phyloP scores from a whole-genome alignment of 2,329 filamentous ascomycete genomes.

The Xylaria multiplex region DNA sequence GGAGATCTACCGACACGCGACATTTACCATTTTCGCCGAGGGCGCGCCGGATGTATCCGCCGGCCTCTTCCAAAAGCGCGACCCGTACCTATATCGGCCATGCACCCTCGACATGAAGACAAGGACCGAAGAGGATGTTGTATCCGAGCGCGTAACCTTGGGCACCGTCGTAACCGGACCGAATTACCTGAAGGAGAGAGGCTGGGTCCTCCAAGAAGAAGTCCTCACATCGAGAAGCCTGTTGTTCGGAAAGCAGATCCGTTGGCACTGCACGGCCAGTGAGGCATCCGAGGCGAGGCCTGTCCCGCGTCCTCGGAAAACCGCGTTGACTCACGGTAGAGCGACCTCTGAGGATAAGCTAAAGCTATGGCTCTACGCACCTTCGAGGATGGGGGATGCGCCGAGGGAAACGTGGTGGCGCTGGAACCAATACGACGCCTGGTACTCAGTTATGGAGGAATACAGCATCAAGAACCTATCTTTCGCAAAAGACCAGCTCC shows the following conservation, averaged over 20 bases:
- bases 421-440: conserved; percentile 28
- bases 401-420: conserved; percentile 11
- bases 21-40: conserved; percentile 34
- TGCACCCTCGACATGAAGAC: conserved; percentile 21
- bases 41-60: conserved; percentile 26
- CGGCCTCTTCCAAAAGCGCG: conserved; percentile 36
- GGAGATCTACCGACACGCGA: conserved; percentile 36
- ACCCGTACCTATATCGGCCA: conserved; percentile 27
- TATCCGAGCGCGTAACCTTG: conserved; percentile 22
- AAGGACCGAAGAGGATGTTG: background rate
- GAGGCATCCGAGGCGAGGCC: conserved; percentile 36
- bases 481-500: conserved; percentile 31
- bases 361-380: conserved; percentile 34
- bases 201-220: conserved; percentile 44
- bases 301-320: conserved; percentile 8
- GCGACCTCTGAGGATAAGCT: conserved; percentile 26
- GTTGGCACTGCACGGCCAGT: conserved; percentile 37
- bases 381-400: background rate
- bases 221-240: conserved; percentile 39
- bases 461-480: conserved; percentile 39
- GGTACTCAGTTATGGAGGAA: conserved; percentile 36
- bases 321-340: background rate
- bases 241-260: conserved; percentile 37
- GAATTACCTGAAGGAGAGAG: conserved; percentile 35
- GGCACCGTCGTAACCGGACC: conserved; percentile 26